Evolutionary conservation across 78 protist species (phyloP), one percentile per base, ranked within the genome.

Genomic region (Salpingoeca rosetta): DNA sequence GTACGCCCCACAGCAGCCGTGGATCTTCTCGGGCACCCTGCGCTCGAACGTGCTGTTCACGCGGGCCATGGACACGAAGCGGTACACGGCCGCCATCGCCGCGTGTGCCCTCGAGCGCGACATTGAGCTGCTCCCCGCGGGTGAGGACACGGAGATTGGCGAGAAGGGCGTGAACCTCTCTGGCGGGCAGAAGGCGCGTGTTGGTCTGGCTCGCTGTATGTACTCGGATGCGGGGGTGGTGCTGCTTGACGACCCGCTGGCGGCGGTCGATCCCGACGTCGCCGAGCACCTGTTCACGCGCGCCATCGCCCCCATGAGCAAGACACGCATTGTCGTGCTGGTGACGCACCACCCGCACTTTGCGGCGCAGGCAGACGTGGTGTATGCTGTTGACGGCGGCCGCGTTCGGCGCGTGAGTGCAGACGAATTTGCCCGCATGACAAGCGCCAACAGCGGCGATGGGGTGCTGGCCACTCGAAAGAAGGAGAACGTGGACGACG

Each of bases 131-230:
- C 76, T 94, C 44, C 88, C 92, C 39, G 88, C 84, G 28, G 97
- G 97, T 45, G 97, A 97, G 83, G 74, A 37, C 83, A 92, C 97
- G 39, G 95, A 89, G 85, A 91, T 96, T 42, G 97, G 98, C 45
- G 97, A 95, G 89, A 80, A 91, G 38, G 96, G 97, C 25, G 75
- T 88, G 65, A 93, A 86, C 92, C 93, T 93, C 87, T 89, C 86
- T 37, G 96, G 94, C 41, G 95, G 94, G 24, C 95, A 93, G 44
- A 96, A 97, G 84, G 86, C 56, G 72, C 84, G 95, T 36, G 76
- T 87, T 7, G 79, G 56, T 31, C 76, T 95, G 17, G 99, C 99
- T 2, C 90, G 99, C 11, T 94, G 98, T 1, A 92, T 94, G 36
- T 93, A 91, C 80, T 1, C 84, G 0, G 36, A 38, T 65, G 56